Conservation (phyloP, 768 basidiomycete species). For the Punctularia strigosozonata region DNA sequence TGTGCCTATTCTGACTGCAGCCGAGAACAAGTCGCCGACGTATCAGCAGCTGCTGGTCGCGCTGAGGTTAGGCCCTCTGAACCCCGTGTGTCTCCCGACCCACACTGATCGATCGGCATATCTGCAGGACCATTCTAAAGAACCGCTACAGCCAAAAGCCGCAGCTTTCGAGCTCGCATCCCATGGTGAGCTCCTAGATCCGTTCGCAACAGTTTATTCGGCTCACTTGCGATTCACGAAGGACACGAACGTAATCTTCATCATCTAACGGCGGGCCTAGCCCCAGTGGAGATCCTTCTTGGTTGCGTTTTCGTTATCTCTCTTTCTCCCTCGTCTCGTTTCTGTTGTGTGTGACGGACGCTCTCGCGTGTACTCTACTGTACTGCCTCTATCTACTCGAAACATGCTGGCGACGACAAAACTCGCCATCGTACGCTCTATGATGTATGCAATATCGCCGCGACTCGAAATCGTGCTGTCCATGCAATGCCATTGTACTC, state of each 20-base stretch:
- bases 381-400: too few relatives aligned
- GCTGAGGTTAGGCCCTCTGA: slow-evolving; percentile 28
- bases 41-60: slow-evolving; percentile 52
- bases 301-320: too few relatives aligned
- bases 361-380: too few relatives aligned
- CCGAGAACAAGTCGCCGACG: slow-evolving; percentile 41
- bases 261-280: too few relatives aligned
- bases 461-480: too few relatives aligned
- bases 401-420: too few relatives aligned
- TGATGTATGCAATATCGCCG: too few relatives aligned
- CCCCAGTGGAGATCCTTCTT: too few relatives aligned
- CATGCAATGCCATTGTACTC: too few relatives aligned
- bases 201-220: neutral
- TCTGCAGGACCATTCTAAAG: slow-evolving; percentile 36
- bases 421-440: too few relatives aligned
- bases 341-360: too few relatives aligned
- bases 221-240: slow-evolving; percentile 4
- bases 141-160: slow-evolving; percentile 61
- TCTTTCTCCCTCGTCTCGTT: too few relatives aligned
- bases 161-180: slow-evolving; percentile 59
- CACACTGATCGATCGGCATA: neutral
- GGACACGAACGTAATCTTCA: slow-evolving; percentile 21
- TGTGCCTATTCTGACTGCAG: slow-evolving; percentile 13
- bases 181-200: slow-evolving; percentile 30
- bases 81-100: neutral